Evolutionary conservation across 495 filamentous ascomycete genomes (phyloP), one percentile per base, ranked within the genome.

Genomic region (Chaetomium cochliodes): DNA sequence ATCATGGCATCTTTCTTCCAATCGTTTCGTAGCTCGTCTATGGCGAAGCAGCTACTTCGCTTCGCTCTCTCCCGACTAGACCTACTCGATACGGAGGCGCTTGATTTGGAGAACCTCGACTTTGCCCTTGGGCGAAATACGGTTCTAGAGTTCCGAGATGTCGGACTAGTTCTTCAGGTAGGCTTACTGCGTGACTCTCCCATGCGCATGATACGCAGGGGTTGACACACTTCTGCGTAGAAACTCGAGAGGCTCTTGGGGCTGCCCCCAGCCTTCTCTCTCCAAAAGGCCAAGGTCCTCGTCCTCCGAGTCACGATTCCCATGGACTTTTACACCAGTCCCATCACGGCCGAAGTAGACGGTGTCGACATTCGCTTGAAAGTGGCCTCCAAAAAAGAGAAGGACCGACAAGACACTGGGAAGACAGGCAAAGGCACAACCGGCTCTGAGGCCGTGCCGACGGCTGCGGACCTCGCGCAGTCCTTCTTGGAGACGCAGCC

Each of bases 401-500:
- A 67, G 58, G 71, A 68, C 60, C 70, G 56, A 47, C 64, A 65
- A 62, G 73, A 51, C 63, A 66, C 55, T 67, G 75, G 39, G 65
- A 81, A 63, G 70, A 72, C 30, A 47, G 60, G 64, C 37, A 64
- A 65, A 63, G 47, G 58, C 25, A 49, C 63, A 7, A 69, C 59
- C 16, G 69, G 66, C 26, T 66, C 70, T n/a, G 80, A 82, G 2
- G 70, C 82, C 22, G 76, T 96, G 13, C 91, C 91, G 4, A 91
- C 89, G 18, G 86, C 91, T n/a, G 83, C 88, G 65, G 88, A 93
- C 63, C 82, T 98, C 37, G 93, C 93, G 5, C 83, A 92, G 73
- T 96, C 90, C 0, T 97, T 97, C 75, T 80, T 98, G 16, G 84
- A 92, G 67, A 84, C 91, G 1, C 91, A 97, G 67, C 90, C 92